These are phyloP conservation scores for Solanum virginianum DNA, from an alignment of 257 asterid species.

Conservation along the genomic window DNA sequence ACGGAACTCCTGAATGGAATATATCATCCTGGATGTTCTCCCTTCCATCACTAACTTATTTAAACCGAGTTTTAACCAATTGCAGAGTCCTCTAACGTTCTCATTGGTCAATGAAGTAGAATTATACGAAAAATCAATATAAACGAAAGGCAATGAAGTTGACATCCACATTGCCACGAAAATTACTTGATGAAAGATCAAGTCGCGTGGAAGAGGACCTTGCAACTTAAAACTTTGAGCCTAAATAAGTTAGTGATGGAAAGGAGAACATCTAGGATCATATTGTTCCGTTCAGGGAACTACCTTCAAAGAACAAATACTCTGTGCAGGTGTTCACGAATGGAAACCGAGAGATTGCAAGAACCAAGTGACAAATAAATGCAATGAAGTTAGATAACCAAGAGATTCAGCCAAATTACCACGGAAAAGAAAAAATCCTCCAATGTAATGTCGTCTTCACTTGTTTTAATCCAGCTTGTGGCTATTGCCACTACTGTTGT, in stretches of 20 bases:
- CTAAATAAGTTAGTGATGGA: background rate
- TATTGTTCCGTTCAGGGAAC: background rate
- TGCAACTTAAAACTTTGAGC: background rate
- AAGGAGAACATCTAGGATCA: background rate
- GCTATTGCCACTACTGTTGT: conserved; percentile 11
- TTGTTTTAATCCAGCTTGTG: conserved; percentile 29
- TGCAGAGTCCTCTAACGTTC: background rate
- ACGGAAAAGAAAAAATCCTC: background rate
- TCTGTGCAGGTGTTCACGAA: background rate
- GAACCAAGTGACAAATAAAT: background rate
- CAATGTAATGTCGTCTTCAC: background rate
- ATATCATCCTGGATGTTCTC: background rate
- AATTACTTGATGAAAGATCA: background rate
- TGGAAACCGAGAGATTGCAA: background rate
- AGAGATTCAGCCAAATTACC: background rate
- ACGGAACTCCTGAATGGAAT: background rate
- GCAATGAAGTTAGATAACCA: background rate
- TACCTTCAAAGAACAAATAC: background rate
- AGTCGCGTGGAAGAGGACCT: background rate
- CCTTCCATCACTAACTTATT: background rate
- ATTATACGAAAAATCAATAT: too few relatives aligned
- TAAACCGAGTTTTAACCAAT: background rate
- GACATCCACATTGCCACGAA: too few relatives aligned
- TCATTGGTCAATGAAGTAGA: too few relatives aligned
- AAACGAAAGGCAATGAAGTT: too few relatives aligned